phyloP scores from a whole-genome alignment of 176 grass and related monocot species.

The Thalia dealbata region DNA sequence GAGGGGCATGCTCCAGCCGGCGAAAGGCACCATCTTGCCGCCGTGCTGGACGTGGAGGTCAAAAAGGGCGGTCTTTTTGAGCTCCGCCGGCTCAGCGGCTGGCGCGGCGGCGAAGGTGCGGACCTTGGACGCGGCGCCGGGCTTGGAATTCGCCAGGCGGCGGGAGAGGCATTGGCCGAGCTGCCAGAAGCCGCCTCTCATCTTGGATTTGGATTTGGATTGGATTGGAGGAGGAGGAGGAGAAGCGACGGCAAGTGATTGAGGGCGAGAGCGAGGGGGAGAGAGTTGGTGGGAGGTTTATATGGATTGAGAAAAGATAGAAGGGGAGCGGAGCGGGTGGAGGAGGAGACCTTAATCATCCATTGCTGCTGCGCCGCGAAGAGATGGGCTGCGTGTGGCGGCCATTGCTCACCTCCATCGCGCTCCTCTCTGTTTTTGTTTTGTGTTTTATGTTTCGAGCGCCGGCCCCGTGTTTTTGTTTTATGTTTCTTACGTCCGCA shows the following conservation, averaged over 20 bases:
- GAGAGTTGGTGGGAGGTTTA: neutral
- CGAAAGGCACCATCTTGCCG: conserved; percentile 97
- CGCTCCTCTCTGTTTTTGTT: neutral
- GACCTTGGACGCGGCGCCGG: neutral
- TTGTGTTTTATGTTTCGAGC: neutral
- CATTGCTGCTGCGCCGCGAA: neutral
- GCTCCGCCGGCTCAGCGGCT: conserved; percentile 51
- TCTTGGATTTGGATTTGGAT: conserved; percentile 1
- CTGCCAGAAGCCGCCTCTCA: conserved; percentile 57
- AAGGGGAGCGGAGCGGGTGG: neutral
- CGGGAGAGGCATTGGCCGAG: conserved; percentile 35
- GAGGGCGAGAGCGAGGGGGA: neutral
- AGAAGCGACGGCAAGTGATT: neutral
- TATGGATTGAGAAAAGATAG: neutral
- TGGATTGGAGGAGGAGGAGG: neutral
- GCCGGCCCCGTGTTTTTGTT: neutral
- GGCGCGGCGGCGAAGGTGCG: conserved; percentile 54
- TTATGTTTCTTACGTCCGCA: neutral
- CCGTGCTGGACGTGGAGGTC: conserved; percentile 83
- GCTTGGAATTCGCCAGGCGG: conserved; percentile 25
- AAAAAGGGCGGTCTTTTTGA: conserved; percentile 89
- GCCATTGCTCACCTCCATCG: neutral
- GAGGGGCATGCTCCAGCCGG: conserved; percentile 96
- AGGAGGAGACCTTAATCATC: conserved; percentile 10
- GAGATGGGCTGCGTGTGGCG: conserved; percentile 5